Percentiles rank a stretch among this genome's conserved stretches.
phyloP scores from a whole-genome alignment of 2,329 filamentous ascomycete species.

The Exutisphaerella laricina region DNA sequence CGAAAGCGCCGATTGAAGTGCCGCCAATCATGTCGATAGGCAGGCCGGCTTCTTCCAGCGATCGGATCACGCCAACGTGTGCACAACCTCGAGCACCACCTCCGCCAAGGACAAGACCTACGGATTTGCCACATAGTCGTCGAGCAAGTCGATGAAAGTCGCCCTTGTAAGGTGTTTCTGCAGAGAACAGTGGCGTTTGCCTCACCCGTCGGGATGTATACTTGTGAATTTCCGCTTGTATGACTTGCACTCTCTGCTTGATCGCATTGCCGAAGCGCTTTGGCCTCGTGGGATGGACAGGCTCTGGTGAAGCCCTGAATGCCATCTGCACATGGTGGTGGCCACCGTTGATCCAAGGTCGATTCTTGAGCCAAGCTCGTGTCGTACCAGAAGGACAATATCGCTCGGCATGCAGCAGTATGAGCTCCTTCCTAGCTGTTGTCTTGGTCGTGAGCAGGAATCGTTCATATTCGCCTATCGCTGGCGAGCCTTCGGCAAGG shows the following conservation, averaged over 20 bases:
- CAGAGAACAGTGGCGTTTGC: slow-evolving; percentile 81
- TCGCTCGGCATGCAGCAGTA: slow-evolving; percentile 81
- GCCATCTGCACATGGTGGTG: slow-evolving; percentile 98
- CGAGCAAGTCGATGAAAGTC: slow-evolving; percentile 93
- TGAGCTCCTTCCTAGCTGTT: slow-evolving; percentile 86
- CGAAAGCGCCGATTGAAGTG: slow-evolving; percentile 93
- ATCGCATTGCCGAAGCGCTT: slow-evolving; percentile 78
- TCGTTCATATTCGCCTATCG: slow-evolving; percentile 91
- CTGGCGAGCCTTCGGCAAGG: slow-evolving; percentile 80
- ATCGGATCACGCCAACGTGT: slow-evolving; percentile 88
- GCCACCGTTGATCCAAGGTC: slow-evolving; percentile 96
- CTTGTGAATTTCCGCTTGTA: slow-evolving; percentile 97
- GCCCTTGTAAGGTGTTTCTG: slow-evolving; percentile 88
- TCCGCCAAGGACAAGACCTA: slow-evolving; percentile 88
- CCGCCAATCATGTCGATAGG: slow-evolving; percentile 94
- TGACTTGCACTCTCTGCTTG: slow-evolving; percentile 86
- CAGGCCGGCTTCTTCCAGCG: slow-evolving; percentile 92
- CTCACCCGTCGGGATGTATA: slow-evolving; percentile 92
- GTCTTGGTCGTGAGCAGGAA: slow-evolving; percentile 97
- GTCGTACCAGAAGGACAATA: slow-evolving; percentile 83
- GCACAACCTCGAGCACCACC: slow-evolving; percentile 88
- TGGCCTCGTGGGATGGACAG: slow-evolving; percentile 65
- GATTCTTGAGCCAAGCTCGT: slow-evolving; percentile 77
- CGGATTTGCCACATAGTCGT: slow-evolving; percentile 84
- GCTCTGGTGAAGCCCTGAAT: slow-evolving; percentile 69